Base-by-base conservation (phyloP, 768 basidiomycete species). In the Coprinellus micaceus region DNA sequence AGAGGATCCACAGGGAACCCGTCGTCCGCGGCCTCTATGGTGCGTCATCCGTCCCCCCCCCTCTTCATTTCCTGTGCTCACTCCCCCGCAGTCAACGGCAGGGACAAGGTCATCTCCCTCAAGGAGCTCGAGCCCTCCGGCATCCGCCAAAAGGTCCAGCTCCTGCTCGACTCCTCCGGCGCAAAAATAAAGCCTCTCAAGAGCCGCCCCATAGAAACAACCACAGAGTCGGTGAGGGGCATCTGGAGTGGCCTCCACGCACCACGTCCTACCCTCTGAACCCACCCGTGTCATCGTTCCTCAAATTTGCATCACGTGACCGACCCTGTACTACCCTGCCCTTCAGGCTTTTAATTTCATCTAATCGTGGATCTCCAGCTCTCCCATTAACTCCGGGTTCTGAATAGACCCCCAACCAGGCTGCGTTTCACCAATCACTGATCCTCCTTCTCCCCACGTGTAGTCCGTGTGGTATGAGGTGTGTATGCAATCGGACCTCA, bases 181-280 rank as follows among this genome's bases (percentile, higher is more conserved):
- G 83, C 86, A 44, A 90, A 91, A 71, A 93, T 95, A 56, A 85
- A 84, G 67, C 78, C 86, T 13, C 73, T 94, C 65, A 92, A 93
- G 68, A 81, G 86, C 61, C 78, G 83, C 57, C 77, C 81, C 17
- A 87, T 96, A 26, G 84, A 90, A 76, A 91, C 88, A 65, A 82
- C 81, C 26, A 85, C 87, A 49, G 89, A 91, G 73, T 81, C 90
- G 17, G 78, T 89, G 10, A 84, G 93, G 68, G 93, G 93, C 52
- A 90, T 94, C 60, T 94, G 91, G 92, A 89, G 87, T 67, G 91
- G 92, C 19, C 71, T 94, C 59, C 93, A 95, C 63, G 88, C 88
- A 61, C 82, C 85, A 63, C 81, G 85, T 54, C 85, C 88, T 17
- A 53, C 63, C 11, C 71, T 82, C 57, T 82, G 68, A 71, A 39